A percentile compares a stretch with the other conserved stretches of the same genome.
Conservation (phyloP, 1,284 basidiomycete species). For the Ceratobasidium sp. region DNA sequence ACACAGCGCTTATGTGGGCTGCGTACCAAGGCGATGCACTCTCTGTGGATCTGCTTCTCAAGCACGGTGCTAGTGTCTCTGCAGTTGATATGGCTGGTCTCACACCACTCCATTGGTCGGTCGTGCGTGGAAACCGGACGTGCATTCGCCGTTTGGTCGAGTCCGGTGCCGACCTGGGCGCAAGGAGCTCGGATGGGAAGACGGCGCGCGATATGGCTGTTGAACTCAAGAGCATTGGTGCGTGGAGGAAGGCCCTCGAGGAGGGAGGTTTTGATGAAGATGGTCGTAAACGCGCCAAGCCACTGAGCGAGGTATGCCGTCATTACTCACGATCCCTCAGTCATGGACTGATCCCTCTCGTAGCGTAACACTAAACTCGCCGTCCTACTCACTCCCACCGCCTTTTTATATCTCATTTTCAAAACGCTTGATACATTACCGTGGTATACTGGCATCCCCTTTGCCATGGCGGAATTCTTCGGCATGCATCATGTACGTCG, state of each 20-base stretch:
- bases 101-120: conserved; percentile 96
- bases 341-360: conserved; percentile 9
- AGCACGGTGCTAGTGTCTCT: conserved; percentile 85
- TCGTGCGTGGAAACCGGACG: conserved; percentile 90
- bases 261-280: conserved; percentile 85
- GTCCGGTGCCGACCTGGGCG: conserved; percentile 83
- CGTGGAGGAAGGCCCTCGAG: conserved; percentile 88
- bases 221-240: conserved; percentile 88
- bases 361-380: conserved; percentile 82
- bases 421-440: conserved; percentile 83
- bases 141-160: conserved; percentile 88
- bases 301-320: conserved; percentile 72
- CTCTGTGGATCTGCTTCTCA: conserved; percentile 89
- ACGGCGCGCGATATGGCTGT: conserved; percentile 95
- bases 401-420: conserved; percentile 86
- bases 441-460: conserved; percentile 87
- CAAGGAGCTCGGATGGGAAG: conserved; percentile 86
- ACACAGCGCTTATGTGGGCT: conserved; percentile 98
- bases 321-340: conserved; percentile 21
- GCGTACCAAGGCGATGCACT: conserved; percentile 98
- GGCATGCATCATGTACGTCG: conserved; percentile 88
- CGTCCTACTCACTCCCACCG: conserved; percentile 83
- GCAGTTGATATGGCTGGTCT: conserved; percentile 84
- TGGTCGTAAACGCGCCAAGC: conserved; percentile 73
- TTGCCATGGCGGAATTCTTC: conserved; percentile 87